Evolutionary conservation across 768 basidiomycete genomes (phyloP).

Genomic region (Gautieria morchelliformis): DNA sequence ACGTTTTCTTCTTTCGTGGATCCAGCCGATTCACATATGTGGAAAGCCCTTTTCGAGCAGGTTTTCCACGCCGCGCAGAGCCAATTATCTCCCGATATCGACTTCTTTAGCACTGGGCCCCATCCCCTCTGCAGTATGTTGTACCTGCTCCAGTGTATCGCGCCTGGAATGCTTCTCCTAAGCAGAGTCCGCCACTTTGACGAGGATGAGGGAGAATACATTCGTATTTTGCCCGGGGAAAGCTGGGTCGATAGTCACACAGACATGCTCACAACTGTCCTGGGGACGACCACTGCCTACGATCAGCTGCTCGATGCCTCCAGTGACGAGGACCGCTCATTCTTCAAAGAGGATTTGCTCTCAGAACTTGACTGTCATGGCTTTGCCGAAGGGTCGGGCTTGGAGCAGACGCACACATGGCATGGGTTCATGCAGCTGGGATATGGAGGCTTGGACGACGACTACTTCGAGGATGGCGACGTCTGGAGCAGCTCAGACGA

Average conservation of each 20-base stretch:
- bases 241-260: neutral
- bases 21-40: no score
- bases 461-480: no score
- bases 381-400: neutral
- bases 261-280: neutral
- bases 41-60: no score
- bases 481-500: no score
- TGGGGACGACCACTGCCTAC: neutral
- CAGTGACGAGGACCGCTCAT: neutral
- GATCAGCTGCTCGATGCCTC: neutral
- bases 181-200: neutral
- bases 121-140: neutral
- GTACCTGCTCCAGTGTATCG: neutral
- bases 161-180: neutral
- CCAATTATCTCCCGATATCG: no score
- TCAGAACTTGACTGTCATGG: neutral
- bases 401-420: no score
- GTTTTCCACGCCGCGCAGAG: neutral
- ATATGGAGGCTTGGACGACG: no score
- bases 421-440: no score
- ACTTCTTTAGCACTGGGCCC: neutral
- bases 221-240: neutral
- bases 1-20: no score
- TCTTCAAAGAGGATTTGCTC: neutral
- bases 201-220: neutral